phyloP scores from a whole-genome alignment of 768 basidiomycete species.

The Tricholoma matsutake region DNA sequence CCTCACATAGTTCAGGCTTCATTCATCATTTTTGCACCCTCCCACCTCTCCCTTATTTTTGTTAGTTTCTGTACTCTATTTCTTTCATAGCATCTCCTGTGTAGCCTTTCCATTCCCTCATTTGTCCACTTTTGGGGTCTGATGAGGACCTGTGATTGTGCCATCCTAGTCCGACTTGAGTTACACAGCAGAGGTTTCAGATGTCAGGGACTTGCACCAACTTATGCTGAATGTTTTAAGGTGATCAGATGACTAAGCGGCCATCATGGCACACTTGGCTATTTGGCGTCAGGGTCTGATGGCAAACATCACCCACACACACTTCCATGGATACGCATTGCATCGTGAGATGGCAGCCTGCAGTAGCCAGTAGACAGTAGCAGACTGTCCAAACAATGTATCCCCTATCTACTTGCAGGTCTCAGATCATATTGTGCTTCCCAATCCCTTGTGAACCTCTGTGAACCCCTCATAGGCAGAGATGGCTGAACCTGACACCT shows the following conservation, averaged over 20 bases:
- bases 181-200: no score
- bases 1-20: no score
- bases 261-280: background rate
- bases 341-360: background rate
- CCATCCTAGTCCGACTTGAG: no score
- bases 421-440: no score
- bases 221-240: background rate
- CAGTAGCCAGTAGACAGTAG: background rate
- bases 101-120: no score
- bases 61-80: no score
- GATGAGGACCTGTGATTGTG: no score
- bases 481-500: background rate
- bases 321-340: background rate
- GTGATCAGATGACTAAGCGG: background rate
- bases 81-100: no score
- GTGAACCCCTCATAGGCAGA: background rate
- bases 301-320: background rate
- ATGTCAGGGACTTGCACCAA: no score
- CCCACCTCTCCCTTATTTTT: no score
- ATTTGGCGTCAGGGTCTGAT: background rate
- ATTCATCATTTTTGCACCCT: no score
- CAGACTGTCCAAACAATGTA: background rate
- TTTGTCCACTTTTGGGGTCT: no score
- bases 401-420: background rate
- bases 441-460: background rate